Evolutionary conservation across 805 yeast genomes (phyloP), one percentile per base, ranked within the genome.

Genomic region (Tetrapisispora nanseiensis): DNA sequence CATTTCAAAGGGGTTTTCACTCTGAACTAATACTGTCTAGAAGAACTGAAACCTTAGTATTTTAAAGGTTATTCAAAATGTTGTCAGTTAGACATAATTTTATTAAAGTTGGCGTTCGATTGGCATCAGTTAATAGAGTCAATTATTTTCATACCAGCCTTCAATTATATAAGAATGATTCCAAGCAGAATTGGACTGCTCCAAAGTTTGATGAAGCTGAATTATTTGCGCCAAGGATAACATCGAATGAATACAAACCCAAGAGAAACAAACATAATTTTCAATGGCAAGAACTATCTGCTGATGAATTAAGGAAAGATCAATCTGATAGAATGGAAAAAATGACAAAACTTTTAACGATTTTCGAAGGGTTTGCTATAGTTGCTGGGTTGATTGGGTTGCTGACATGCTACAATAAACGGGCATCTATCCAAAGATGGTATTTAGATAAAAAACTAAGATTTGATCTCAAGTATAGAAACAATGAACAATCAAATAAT

Each of bases 291-390:
- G 55, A 46, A 2, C 43, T 46, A 33, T 43, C 57, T 3, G 41
- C 48, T 0, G 51, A 45, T 19, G 48, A 49, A 37, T 27, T 42
- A 23, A 44, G 46, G 20, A 50, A 43, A 33, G 57, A 53, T 29
- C 33, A 48, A 15, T 54, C 44, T 47, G 64, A 54, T 34, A 52
- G 65, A 27, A 64, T 60, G 47, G 78, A 74, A 50, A 49, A 62
- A 39, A 59, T 58, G 36, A 74, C 74, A 51, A 63, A 72, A 42
- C 45, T 70, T 39, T 70, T 71, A 47, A 77, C 75, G 0, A 51
- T 68, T 3, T 61, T 63, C 0, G 51, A 65, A 13, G 82, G 82
- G 3, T 21, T 68, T 0, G 44, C 58, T 6, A 57, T 67, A 1
- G 49, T 78, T 5, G 59, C 62, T 12, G 68, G 66, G 4, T 52